A percentile compares a stretch with the other conserved stretches of the same genome.
Evolutionary conservation across 345 rosid species (phyloP).

Genomic region (Melastoma malabathricum): DNA sequence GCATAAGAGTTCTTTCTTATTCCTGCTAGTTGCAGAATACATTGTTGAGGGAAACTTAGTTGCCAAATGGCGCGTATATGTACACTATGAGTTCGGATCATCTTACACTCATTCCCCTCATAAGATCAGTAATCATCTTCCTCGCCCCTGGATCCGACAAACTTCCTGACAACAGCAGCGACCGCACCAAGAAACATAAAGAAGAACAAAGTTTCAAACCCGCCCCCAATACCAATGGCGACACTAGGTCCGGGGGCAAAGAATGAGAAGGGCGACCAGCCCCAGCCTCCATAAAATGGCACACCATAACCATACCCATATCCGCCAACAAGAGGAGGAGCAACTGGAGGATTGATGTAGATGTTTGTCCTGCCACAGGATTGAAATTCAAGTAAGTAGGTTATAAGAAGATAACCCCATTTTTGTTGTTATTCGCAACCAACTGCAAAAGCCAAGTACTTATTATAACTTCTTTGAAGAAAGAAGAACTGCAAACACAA

Average conservation of each 20-base stretch:
- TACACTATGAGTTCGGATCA: background rate
- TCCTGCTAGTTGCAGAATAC: background rate
- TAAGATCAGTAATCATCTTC: slow-evolving; percentile 37
- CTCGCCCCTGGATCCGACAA: slow-evolving; percentile 48
- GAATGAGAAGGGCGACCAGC: slow-evolving; percentile 94
- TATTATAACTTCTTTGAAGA: too few species aligned
- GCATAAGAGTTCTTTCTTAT: background rate
- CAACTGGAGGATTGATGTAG: slow-evolving; percentile 65
- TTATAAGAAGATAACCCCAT: background rate
- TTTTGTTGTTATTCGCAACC: too few species aligned
- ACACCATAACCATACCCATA: slow-evolving; percentile 75
- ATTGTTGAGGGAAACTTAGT: background rate
- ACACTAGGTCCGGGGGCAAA: slow-evolving; percentile 79
- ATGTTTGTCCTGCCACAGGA: slow-evolving; percentile 61
- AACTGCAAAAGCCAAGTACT: too few species aligned
- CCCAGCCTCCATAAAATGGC: slow-evolving; percentile 83
- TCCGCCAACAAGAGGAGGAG: slow-evolving; percentile 91
- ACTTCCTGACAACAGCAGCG: slow-evolving; percentile 58
- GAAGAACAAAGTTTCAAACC: slow-evolving; percentile 47
- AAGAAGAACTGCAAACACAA: too few species aligned
- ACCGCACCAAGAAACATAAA: slow-evolving; percentile 74
- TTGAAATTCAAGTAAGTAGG: too few species aligned
- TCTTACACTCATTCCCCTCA: background rate
- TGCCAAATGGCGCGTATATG: background rate
- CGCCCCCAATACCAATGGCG: slow-evolving; percentile 76